Evolutionary conservation across 1,284 basidiomycete species (phyloP).

Genomic region (Ceratobasidium sp.): DNA sequence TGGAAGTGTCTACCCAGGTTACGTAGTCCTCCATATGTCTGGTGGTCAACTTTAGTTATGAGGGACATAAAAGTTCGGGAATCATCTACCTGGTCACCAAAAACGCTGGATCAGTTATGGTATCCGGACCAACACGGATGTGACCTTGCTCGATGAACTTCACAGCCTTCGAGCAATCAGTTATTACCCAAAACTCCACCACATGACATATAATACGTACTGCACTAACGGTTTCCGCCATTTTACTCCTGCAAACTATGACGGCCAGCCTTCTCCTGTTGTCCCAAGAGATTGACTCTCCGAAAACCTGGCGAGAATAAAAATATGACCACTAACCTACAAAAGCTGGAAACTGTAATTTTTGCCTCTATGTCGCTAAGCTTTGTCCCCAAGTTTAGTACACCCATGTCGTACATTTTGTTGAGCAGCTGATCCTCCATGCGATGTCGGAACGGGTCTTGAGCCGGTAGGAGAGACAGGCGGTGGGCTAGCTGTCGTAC

Average conservation of each 20-base stretch:
- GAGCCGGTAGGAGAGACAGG: slow-evolving; percentile 84
- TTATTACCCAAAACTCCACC: background rate
- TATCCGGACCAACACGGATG: slow-evolving; percentile 94
- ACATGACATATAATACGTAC: slow-evolving; percentile 59
- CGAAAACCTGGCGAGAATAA: background rate
- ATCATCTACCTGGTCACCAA: slow-evolving; percentile 79
- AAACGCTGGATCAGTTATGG: slow-evolving; percentile 95
- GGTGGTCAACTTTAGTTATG: slow-evolving; percentile 68
- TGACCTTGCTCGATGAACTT: slow-evolving; percentile 99
- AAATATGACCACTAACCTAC: slow-evolving; percentile 56
- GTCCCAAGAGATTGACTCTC: background rate
- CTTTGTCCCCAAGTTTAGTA: slow-evolving; percentile 82
- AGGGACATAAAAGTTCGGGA: slow-evolving; percentile 52
- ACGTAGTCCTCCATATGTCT: slow-evolving; percentile 99
- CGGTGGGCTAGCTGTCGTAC: slow-evolving; percentile 88
- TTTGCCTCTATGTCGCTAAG: slow-evolving; percentile 93
- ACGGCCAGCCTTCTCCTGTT: slow-evolving; percentile 80
- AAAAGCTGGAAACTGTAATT: slow-evolving; percentile 94
- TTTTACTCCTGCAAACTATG: slow-evolving; percentile 90
- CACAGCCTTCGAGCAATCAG: slow-evolving; percentile 68
- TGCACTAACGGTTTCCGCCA: slow-evolving; percentile 95
- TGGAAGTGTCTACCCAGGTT: slow-evolving; percentile 98
- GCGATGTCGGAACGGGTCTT: slow-evolving; percentile 86
- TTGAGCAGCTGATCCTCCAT: slow-evolving; percentile 89
- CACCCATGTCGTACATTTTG: slow-evolving; percentile 97